Evolutionary conservation across 2,329 filamentous ascomycete genomes (phyloP), one percentile per base, ranked within the genome.

Genomic region (Alternaria novae-zelandiae): DNA sequence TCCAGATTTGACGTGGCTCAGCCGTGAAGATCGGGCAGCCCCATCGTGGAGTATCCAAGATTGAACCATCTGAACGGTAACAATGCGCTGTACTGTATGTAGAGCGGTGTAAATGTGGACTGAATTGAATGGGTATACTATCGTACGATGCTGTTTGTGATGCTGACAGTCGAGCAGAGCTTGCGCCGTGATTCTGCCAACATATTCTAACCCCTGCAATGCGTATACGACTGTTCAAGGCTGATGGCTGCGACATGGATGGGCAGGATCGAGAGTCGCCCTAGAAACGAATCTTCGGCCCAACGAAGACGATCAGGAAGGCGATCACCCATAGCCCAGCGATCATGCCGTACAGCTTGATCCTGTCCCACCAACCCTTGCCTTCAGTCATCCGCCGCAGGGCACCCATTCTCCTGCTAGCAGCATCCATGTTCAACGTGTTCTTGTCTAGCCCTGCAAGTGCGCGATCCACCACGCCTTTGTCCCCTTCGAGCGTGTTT

Each of bases 241-340:
- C 36, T 41, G 36, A 53, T 9, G 25, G 26, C 25, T 54, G 32
- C 26, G 30, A 25, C 36, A 46, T 17, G 28, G 23, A 26, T 21
- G 43, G 15, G 23, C 12, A 36, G 17, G 28, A 28, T 20, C 20
- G 15, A 51, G 15, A 15, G 17, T 50, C 23, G 45, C 65, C 56
- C 41, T 62, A 97, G 75, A 97, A 96, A 74, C 95, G 86, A 77
- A 97, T 81, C 83, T 97, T 98, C 0, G 95, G 95, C 76, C 93
- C 83, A 54, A 95, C 86, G 83, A 95, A 95, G 12, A 97, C 94
- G 68, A 97, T 80, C 77, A 96, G 72, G 36, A 97, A 83, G 17
- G 93, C 87, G 25, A 88, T 81, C n/a, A 96, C 72, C 90, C 93
- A 95, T 66, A 97, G 79, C 28, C 88, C 93, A 72, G 90, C 91